Percentiles rank a stretch among this genome's conserved stretches.
These are phyloP conservation scores for Thermochaetoides dissita DNA, from an alignment of 2,329 filamentous ascomycete species.

Conservation along the genomic window DNA sequence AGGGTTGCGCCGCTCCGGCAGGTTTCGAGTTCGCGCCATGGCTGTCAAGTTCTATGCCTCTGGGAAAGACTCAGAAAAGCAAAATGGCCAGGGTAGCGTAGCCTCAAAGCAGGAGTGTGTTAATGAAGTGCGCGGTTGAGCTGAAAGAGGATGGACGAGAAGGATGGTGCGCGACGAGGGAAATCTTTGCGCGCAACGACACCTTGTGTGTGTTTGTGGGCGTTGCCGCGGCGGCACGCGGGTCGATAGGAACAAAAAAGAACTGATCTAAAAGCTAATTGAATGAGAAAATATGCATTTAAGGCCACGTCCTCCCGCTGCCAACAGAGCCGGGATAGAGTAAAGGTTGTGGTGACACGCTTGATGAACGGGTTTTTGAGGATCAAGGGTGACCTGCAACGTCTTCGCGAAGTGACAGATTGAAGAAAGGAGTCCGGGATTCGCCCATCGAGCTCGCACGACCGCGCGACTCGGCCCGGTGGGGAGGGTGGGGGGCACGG, in stretches of 20 bases:
- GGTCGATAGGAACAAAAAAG: neutral
- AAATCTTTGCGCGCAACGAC: constrained; percentile 10
- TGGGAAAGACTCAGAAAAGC: no score
- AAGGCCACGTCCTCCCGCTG: no score
- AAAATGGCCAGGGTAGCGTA: no score
- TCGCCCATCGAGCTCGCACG: constrained; percentile 6
- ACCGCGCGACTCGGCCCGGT: constrained; percentile 10
- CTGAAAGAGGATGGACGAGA: neutral
- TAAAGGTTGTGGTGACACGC: no score
- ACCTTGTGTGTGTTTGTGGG: no score
- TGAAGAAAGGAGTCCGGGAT: constrained; percentile 11
- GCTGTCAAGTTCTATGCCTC: neutral
- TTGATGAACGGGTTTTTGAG: no score
- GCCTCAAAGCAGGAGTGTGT: no score
- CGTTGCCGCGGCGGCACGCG: neutral
- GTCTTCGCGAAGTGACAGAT: constrained; percentile 12
- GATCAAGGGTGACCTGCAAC: constrained; percentile 9
- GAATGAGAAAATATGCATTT: no score
- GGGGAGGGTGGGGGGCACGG: constrained; percentile 9
- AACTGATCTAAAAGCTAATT: neutral
- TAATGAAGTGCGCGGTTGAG: no score
- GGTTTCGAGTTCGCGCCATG: constrained; percentile 22
- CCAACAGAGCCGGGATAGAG: no score
- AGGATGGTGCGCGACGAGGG: constrained; percentile 9
- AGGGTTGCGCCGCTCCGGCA: constrained; percentile 52